Percentiles rank a stretch among this genome's conserved stretches.
These are phyloP conservation scores for Erythrobasidium yunnanense DNA, from an alignment of 768 basidiomycete species.

Conservation along the genomic window DNA sequence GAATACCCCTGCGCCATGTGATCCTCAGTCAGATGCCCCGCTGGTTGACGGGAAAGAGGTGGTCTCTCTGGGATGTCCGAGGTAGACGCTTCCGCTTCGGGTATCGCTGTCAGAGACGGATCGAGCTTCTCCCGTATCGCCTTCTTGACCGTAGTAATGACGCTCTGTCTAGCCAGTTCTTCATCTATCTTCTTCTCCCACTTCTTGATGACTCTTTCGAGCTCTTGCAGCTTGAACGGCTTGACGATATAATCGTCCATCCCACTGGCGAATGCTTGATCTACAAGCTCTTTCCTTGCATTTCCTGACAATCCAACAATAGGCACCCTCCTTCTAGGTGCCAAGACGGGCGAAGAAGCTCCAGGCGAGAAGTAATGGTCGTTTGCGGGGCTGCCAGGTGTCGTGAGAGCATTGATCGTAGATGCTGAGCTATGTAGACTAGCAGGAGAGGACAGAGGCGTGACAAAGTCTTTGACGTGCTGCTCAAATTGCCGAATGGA, in stretches of 20 bases:
- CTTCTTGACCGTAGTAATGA: no score
- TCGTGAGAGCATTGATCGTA: neutral
- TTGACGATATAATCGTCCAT: constrained; percentile 21
- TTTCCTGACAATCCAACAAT: constrained; percentile 12
- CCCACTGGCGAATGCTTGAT: constrained; percentile 8
- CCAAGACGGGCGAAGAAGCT: neutral
- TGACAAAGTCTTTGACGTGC: neutral
- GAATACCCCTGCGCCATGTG: no score
- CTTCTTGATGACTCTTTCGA: constrained; percentile 13
- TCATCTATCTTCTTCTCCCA: constrained; percentile 15
- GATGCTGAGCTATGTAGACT: neutral
- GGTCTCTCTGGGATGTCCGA: no score
- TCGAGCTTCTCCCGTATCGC: no score
- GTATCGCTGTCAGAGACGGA: no score
- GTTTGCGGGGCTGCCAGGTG: no score
- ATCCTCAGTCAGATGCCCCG: no score
- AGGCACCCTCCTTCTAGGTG: neutral
- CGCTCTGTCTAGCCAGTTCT: neutral
- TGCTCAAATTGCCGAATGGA: constrained; percentile 12
- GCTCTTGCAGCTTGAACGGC: constrained; percentile 15
- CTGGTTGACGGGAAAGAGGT: no score
- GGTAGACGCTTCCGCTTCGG: no score
- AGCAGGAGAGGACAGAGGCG: constrained; percentile 4
- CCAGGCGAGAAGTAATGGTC: no score
- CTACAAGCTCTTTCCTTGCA: constrained; percentile 12